Percentiles rank a stretch among this genome's conserved stretches.
Conservation (phyloP, 768 basidiomycete species). For the Suillus occidentalis region DNA sequence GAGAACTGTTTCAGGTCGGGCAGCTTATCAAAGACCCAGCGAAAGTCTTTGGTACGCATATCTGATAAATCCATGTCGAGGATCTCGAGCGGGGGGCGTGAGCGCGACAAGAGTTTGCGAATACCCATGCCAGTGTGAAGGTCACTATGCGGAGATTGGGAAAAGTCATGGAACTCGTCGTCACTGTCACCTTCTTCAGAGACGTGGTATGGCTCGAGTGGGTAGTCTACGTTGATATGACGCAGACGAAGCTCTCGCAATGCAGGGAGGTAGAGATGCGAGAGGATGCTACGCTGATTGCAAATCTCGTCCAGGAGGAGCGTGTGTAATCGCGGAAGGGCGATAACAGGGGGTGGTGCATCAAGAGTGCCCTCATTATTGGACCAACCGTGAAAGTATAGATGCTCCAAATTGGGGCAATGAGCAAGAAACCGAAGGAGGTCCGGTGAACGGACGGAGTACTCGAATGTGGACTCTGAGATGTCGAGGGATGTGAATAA, state of each 20-base stretch:
- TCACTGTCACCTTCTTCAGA: constrained; percentile 69
- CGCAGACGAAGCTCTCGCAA: constrained; percentile 62
- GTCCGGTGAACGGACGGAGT: constrained; percentile 44
- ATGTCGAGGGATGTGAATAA: constrained; percentile 60
- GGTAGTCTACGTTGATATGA: constrained; percentile 65
- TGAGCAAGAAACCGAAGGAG: constrained; percentile 61
- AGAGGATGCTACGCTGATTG: constrained; percentile 63
- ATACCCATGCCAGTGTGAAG: constrained; percentile 81
- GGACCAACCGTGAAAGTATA: constrained; percentile 56
- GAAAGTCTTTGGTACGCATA: constrained; percentile 82
- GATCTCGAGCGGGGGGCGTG: constrained; percentile 59
- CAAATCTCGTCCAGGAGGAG: constrained; percentile 60
- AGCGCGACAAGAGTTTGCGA: constrained; percentile 60
- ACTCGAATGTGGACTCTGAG: constrained; percentile 44
- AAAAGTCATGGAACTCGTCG: constrained; percentile 72
- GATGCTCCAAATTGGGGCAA: constrained; percentile 60
- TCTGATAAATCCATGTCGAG: constrained; percentile 82
- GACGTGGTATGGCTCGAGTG: constrained; percentile 29
- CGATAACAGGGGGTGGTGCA: constrained; percentile 40
- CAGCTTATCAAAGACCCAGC: constrained; percentile 61
- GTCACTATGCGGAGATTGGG: constrained; percentile 76
- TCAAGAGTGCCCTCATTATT: constrained; percentile 39
- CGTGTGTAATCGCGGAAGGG: constrained; percentile 58
- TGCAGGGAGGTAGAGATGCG: constrained; percentile 59
- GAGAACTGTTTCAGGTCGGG: constrained; percentile 58